A percentile compares a stretch with the other conserved stretches of the same genome.
Conservation (phyloP, 2,329 filamentous ascomycete species). For the Apiospora sp. region DNA sequence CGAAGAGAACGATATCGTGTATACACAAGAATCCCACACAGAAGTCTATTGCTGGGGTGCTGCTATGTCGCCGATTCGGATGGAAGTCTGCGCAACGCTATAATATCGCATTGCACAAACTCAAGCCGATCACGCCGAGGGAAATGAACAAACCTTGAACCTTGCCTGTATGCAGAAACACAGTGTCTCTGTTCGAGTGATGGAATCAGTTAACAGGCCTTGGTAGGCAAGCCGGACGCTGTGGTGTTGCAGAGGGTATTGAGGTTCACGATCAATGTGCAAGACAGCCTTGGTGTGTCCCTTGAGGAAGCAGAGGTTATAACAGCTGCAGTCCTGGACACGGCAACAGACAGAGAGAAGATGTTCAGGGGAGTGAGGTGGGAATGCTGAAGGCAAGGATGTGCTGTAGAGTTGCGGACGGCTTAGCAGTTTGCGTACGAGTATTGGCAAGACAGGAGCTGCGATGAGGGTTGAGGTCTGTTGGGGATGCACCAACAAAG, state of each 20-base stretch:
- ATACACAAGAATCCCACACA: neutral
- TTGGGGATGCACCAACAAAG: neutral
- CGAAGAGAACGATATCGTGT: neutral
- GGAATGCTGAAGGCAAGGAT: neutral
- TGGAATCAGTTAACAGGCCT: too few species aligned
- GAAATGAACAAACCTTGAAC: neutral
- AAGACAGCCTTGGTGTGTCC: neutral
- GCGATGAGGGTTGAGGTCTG: neutral
- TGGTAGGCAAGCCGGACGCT: neutral
- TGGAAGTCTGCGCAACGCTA: neutral
- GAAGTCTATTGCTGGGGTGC: neutral
- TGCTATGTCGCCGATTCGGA: neutral
- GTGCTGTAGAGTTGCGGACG: neutral
- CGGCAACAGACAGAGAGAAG: neutral
- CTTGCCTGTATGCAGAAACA: neutral
- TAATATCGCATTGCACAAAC: neutral
- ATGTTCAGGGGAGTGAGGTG: neutral
- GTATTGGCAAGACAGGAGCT: neutral
- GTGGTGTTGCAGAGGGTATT: neutral
- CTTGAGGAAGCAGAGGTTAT: neutral
- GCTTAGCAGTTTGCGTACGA: neutral
- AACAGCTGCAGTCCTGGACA: neutral
- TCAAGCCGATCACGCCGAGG: neutral
- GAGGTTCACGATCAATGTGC: neutral
- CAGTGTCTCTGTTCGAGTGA: neutral